Evolutionary conservation across 1,139 yeast genomes (phyloP).

Genomic region (Kodamaea suecica): DNA sequence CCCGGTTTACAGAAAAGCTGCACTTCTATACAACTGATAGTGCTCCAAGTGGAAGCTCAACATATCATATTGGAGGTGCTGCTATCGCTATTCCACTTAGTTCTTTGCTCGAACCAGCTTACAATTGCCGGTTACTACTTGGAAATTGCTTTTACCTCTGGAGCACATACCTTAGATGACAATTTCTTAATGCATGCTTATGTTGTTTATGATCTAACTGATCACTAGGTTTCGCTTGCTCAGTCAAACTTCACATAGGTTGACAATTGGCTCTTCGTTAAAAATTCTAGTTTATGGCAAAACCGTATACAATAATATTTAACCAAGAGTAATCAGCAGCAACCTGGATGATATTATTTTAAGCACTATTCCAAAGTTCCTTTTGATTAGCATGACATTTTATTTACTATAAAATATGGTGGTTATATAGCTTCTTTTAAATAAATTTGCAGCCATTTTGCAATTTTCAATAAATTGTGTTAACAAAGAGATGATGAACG

Average conservation of each 20-base stretch:
- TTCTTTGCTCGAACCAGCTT: conserved; percentile 1
- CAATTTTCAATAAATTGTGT: too few relatives aligned
- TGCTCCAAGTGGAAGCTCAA: conserved; percentile 2
- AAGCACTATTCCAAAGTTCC: too few relatives aligned
- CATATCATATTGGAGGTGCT: not conserved
- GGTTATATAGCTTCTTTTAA: too few relatives aligned
- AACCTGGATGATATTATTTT: too few relatives aligned
- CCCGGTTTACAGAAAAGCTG: not conserved
- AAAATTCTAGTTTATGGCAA: too few relatives aligned
- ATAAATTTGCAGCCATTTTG: too few relatives aligned
- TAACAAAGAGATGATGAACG: too few relatives aligned
- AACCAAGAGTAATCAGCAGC: too few relatives aligned
- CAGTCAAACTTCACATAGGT: conserved; percentile 11
- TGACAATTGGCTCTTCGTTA: too few relatives aligned
- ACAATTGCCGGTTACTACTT: conserved; percentile 1
- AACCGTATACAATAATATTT: too few relatives aligned
- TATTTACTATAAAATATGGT: too few relatives aligned
- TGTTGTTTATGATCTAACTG: conserved; percentile 28
- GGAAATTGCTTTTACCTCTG: not conserved
- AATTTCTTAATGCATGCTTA: conserved; percentile 30
- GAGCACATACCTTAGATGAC: conserved; percentile 22
- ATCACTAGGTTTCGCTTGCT: conserved; percentile 23
- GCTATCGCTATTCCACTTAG: conserved; percentile 1
- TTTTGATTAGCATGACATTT: too few relatives aligned
- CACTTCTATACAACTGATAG: conserved; percentile 2